Base-by-base conservation (phyloP, 1,284 basidiomycete genomes). In the Ceratobasidium papillatum region DNA sequence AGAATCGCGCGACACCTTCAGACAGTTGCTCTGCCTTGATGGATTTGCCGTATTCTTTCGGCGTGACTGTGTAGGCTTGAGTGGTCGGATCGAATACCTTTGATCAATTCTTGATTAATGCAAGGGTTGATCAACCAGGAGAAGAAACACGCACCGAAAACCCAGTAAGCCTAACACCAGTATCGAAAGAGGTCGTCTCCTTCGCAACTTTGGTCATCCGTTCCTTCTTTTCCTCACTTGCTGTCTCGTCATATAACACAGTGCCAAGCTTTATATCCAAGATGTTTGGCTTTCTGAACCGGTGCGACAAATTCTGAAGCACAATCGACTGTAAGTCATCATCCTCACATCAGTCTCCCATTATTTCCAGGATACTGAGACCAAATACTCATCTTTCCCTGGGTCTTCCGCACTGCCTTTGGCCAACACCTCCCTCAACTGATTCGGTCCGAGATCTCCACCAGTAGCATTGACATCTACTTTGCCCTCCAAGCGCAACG, bases 221-320 rank as follows among this genome's bases (percentile, higher is more conserved):
- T 65, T 83, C 86, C 74, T 87, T 86, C 84, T 99, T 99, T 77
- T 94, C 94, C 1, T 87, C 87, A 0, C 86, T 83, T 1, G 94
- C 91, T 25, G 83, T 83, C 34, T 89, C 86, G 74, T 93, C 92
- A 79, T 93, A 93, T 3, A 98, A 86, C 8, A 93, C 86, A 0
- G 92, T 95, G 0, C 96, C 96, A 25, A 99, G 90, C 82, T 98
- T 99, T 81, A 95, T 86, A 81, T 99, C 97, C 30, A 98, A 85
- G 68, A 98, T 89, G 79, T 93, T 95, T 1, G 96, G 95, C 80
- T 90, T 91, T 32, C 82, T 79, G 83, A 95, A 98, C 0, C 86
- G 80, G 77, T 90, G 83, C 0, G 91, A 84, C 7, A 97, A 84
- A 81, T 99, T 98, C 82, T 96, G 92, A 4, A 99, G 82, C 30